Evolutionary conservation across 2,329 filamentous ascomycete genomes (phyloP), one percentile per base, ranked within the genome.

Genomic region (Cytospora leucostoma): DNA sequence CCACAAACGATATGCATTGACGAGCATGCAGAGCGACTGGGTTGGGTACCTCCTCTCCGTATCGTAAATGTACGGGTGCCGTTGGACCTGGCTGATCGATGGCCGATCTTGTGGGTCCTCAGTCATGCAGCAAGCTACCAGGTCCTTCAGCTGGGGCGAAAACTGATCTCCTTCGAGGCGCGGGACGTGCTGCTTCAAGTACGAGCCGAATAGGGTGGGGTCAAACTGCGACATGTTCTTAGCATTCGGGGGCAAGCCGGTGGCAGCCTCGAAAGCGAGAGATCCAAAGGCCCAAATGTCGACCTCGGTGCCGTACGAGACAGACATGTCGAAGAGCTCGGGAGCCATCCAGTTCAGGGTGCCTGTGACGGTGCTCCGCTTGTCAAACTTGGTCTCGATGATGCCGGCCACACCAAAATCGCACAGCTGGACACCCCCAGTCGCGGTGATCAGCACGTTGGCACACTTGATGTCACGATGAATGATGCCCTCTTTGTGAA

Each of bases 201-300:
- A 82, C 56, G 77, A 82, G 38, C 84, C 84, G 53, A 84, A 80
- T 68, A 83, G 79, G 11, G 80, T 77, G 44, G 82, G 74, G 52
- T 81, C 79, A 67, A 79, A 80, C 15, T 61, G 62, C 40, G 64
- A 56, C 67, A 79, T 84, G 58, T 85, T 80, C 50, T 79, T 79
- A 50, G 85, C 86, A 68, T 90, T 89, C 0, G 91, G 91, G 4
- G 91, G 90, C 35, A 88, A 77, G 1, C 91, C 91, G 6, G 89
- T 91, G 1, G 91, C 90, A 74, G 94, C 90, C 74, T 95, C 91
- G 70, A 86, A 92, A 2, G 92, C 82, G 73, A 93, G 89, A 66
- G 90, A 90, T 2, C 91, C 92, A 72, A 92, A 93, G 2, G 91
- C 90, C 91, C 92, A 95, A 59, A 93, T 92, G 69, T 95, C 91